Evolutionary conservation across 441 rosid species (phyloP).

Genomic region (Manihot esculenta): DNA sequence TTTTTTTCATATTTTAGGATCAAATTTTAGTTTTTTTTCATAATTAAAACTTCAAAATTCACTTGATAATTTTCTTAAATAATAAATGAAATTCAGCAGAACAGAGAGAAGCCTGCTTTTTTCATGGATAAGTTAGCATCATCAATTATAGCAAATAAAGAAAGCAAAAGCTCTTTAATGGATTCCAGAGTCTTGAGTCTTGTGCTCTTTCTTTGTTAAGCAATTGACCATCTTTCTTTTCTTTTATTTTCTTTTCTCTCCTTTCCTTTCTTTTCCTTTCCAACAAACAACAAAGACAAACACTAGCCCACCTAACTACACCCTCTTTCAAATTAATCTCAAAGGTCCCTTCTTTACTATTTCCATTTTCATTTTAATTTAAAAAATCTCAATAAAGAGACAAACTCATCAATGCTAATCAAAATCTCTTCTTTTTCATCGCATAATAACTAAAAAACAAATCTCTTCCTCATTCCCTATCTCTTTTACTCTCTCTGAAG

Average conservation of each 20-base stretch:
- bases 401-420: neutral
- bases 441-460: neutral
- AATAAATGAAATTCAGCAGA: too few relatives aligned
- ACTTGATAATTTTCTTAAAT: too few relatives aligned
- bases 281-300: slow-evolving; percentile 20
- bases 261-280: neutral
- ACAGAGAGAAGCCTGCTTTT: neutral
- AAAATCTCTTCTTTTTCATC: neutral
- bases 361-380: too few relatives aligned
- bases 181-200: slow-evolving; percentile 16
- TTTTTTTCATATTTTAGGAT: too few relatives aligned
- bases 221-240: neutral
- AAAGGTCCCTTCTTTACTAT: neutral
- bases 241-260: too few relatives aligned
- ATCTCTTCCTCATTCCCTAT: neutral
- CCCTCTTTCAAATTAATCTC: neutral
- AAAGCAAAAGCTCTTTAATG: slow-evolving; percentile 13
- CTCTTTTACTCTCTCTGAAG: neutral
- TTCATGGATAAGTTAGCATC: slow-evolving; percentile 8
- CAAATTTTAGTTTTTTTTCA: too few relatives aligned
- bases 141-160: neutral
- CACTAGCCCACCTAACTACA: slow-evolving; percentile 30
- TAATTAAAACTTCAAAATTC: too few relatives aligned
- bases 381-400: neutral
- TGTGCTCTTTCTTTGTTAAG: neutral